Evolutionary conservation across 768 basidiomycete species (phyloP).

Genomic region (Trametes elegans): DNA sequence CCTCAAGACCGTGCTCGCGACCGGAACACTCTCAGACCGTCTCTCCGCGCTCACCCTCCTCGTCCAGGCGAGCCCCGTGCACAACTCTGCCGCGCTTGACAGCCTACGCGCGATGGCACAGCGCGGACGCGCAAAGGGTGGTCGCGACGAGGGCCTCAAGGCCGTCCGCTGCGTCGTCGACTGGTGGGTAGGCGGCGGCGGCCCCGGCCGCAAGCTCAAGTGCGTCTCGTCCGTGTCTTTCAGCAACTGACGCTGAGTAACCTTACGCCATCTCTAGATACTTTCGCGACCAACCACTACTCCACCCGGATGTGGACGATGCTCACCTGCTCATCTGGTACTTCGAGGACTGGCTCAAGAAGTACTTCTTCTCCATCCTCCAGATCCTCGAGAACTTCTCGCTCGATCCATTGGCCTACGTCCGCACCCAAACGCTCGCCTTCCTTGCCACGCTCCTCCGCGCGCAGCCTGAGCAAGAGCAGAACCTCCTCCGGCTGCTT

Average conservation of each 20-base stretch:
- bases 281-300: slow-evolving; percentile 83
- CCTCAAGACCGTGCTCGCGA: slow-evolving; percentile 78
- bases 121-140: slow-evolving; percentile 76
- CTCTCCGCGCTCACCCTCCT: slow-evolving; percentile 88
- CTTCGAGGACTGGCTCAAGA: slow-evolving; percentile 98
- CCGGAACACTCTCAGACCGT: slow-evolving; percentile 89
- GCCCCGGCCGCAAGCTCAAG: slow-evolving; percentile 83
- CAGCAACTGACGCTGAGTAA: too few relatives aligned
- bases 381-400: slow-evolving; percentile 89
- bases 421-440: slow-evolving; percentile 79
- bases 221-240: slow-evolving; percentile 37
- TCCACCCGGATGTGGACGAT: slow-evolving; percentile 63
- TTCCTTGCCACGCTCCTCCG: slow-evolving; percentile 78
- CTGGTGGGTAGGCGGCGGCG: slow-evolving; percentile 98
- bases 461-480: slow-evolving; percentile 95
- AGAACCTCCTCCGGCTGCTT: slow-evolving; percentile 87
- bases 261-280: slow-evolving; percentile 54
- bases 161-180: slow-evolving; percentile 90
- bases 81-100: slow-evolving; percentile 81
- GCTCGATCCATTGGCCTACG: slow-evolving; percentile 82
- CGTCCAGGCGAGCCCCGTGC: slow-evolving; percentile 84
- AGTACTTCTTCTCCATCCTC: slow-evolving; percentile 90
- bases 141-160: slow-evolving; percentile 89
- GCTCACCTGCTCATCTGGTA: slow-evolving; percentile 78
- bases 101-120: slow-evolving; percentile 74